Conservation (phyloP, 352 stramenopile genomes). For the Phytopythium chamaehyphon region DNA sequence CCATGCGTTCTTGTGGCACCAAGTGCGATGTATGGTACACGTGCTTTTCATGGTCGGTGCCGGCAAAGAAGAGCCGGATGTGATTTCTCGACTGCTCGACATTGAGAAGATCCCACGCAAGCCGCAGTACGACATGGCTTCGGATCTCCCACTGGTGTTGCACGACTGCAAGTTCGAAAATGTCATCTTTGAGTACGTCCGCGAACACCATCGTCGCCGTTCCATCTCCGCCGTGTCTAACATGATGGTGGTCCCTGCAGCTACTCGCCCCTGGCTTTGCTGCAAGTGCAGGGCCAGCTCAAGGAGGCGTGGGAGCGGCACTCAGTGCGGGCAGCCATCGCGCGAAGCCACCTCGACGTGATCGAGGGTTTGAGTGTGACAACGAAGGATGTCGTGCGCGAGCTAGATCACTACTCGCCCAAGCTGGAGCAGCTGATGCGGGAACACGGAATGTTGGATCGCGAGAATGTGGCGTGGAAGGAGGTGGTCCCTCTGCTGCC, state of each 20-base stretch:
- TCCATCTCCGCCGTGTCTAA: background rate
- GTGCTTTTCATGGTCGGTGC: slow-evolving; percentile 96
- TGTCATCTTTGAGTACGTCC: slow-evolving; percentile 63
- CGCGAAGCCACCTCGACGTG: slow-evolving; percentile 67
- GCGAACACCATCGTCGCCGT: background rate
- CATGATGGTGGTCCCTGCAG: slow-evolving; percentile 7
- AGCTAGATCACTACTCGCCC: slow-evolving; percentile 72
- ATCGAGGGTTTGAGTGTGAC: slow-evolving; percentile 46
- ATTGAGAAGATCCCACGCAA: slow-evolving; percentile 83
- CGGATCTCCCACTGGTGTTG: slow-evolving; percentile 94
- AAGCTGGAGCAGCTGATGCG: slow-evolving; percentile 74
- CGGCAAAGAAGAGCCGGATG: slow-evolving; percentile 83
- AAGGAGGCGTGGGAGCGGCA: slow-evolving; percentile 84
- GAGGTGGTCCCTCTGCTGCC: slow-evolving; percentile 51
- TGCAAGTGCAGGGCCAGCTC: slow-evolving; percentile 79
- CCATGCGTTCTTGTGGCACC: slow-evolving; percentile 98
- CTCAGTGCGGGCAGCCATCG: slow-evolving; percentile 63
- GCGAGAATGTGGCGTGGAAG: slow-evolving; percentile 39
- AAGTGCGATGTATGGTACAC: slow-evolving; percentile 98
- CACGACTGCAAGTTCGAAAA: slow-evolving; percentile 95
- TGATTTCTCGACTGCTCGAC: slow-evolving; percentile 92
- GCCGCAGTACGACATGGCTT: slow-evolving; percentile 94
- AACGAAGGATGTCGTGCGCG: slow-evolving; percentile 37
- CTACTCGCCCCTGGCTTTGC: slow-evolving; percentile 67
- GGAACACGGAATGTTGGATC: slow-evolving; percentile 44